Evolutionary conservation across 768 basidiomycete species (phyloP), one percentile per base, ranked within the genome.

Genomic region (Gloeopeniophorella convolvens): DNA sequence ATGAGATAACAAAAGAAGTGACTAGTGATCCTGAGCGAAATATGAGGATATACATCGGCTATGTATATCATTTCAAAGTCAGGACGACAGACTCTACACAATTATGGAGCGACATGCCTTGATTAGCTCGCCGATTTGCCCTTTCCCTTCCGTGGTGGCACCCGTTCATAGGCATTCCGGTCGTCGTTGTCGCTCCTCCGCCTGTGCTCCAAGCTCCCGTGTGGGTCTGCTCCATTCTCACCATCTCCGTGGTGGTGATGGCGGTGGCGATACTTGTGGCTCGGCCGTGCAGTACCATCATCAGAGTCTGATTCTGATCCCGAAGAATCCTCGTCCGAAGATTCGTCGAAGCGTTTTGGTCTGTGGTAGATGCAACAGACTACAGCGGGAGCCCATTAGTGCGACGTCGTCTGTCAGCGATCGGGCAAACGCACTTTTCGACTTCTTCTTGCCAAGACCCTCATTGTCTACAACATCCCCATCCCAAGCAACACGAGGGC

Each of bases 331-430:
- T 78, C 77, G 28, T 80, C 81, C 0, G 83, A 88, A 0, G 89
- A 91, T 62, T 92, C 89, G 67, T 90, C 89, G 54, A 89, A 92
- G 42, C 62, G 69, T 48, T 77, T 75, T 1, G 85, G 84, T 62
- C 85, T 87, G 63, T 92, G 89, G 62, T 93, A 95, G 61, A 97
- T 95, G 65, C 93, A 97, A 65, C 93, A 97, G 42, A 96, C 93
- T 97, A 56, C n/a, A 33, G n/a, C 21, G 28, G 40, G 27, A 28
- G 15, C 15, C 30, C 28, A 45, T 43, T 13, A 5, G 35, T 28
- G 26, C 24, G 11, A 18, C 9, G 24, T 9, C 28, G 12, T n/a
- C 15, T 23, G 33, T 20, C 30, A 45, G 21, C 23, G 21, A 45
- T 42, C 42, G 23, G 3, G 26, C 21, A 35, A 4, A 77, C 86